Conservation (phyloP, 1,284 basidiomycete genomes). For the Tetrapyrgos nigripes region DNA sequence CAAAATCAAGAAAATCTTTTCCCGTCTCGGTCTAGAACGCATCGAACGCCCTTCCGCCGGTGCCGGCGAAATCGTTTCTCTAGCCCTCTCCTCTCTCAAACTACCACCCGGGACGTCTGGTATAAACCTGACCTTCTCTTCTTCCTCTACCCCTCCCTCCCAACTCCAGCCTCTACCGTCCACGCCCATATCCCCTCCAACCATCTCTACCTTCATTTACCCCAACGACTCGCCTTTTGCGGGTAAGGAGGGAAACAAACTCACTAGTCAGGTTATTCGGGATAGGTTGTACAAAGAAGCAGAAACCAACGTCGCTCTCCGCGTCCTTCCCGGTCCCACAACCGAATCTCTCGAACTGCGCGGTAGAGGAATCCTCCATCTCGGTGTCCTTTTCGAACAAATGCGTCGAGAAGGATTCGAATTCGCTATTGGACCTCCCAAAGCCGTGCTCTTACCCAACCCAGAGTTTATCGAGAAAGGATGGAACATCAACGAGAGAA, state of each 20-base stretch:
- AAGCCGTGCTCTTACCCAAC: constrained; percentile 52
- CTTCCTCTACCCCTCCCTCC: neutral
- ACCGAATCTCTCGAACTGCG: constrained; percentile 54
- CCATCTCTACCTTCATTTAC: constrained; percentile 52
- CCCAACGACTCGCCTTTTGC: constrained; percentile 53
- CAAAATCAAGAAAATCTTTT: constrained; percentile 51
- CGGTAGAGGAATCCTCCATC: constrained; percentile 53
- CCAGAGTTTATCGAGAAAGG: constrained; percentile 30
- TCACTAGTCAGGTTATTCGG: constrained; percentile 52
- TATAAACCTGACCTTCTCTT: constrained; percentile 27
- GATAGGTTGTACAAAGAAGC: constrained; percentile 54
- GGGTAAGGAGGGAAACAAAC: constrained; percentile 49
- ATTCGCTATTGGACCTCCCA: constrained; percentile 50
- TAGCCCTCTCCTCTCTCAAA: constrained; percentile 19
- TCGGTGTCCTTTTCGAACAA: constrained; percentile 53
- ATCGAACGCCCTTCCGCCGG: constrained; percentile 47
- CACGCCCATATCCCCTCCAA: constrained; percentile 55
- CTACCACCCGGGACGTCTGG: constrained; percentile 34
- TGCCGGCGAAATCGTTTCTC: constrained; percentile 52
- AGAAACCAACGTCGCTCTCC: constrained; percentile 53
- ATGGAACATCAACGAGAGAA: constrained; percentile 6
- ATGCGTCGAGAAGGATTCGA: constrained; percentile 54
- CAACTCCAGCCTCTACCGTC: constrained; percentile 30
- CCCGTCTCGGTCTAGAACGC: constrained; percentile 44
- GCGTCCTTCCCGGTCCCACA: constrained; percentile 52